These are phyloP conservation scores for Phytophthora boehmeriae DNA, from an alignment of 352 stramenopile genomes.

Conservation along the genomic window DNA sequence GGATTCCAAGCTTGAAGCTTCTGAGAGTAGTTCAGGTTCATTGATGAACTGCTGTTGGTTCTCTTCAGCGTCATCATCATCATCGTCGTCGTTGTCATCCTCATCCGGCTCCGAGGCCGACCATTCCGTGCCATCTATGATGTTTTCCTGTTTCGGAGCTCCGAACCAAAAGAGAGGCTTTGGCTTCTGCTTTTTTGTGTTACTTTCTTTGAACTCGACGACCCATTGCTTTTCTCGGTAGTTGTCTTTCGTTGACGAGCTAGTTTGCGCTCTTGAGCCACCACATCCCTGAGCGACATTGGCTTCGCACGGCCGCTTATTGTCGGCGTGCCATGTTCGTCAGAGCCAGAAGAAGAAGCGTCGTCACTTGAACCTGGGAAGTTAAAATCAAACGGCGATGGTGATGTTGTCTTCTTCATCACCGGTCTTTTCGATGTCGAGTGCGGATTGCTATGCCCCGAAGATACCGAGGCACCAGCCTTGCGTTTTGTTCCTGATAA, in stretches of 20 bases:
- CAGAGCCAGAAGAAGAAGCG: slow-evolving; percentile 14
- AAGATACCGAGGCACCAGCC: slow-evolving; percentile 3
- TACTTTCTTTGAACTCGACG: slow-evolving; percentile 5
- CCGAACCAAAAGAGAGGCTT: slow-evolving; percentile 13
- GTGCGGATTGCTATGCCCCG: slow-evolving; percentile 2
- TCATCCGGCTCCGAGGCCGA: slow-evolving; percentile 22
- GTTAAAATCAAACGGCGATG: slow-evolving; percentile 33
- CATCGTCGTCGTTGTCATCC: slow-evolving; percentile 10
- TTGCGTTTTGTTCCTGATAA: slow-evolving; percentile 33
- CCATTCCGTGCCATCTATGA: slow-evolving; percentile 30
- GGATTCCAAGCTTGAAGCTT: slow-evolving; percentile 20
- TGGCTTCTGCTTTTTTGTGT: slow-evolving; percentile 10
- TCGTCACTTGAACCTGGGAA: slow-evolving; percentile 32
- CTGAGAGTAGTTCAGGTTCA: slow-evolving; percentile 4
- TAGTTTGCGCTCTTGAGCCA: slow-evolving; percentile 34
- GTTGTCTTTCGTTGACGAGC: slow-evolving; percentile 20
- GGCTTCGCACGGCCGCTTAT: slow-evolving; percentile 13
- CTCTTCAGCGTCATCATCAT: slow-evolving; percentile 3
- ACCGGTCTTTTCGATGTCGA: slow-evolving; percentile 5
- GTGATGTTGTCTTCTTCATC: slow-evolving; percentile 34
- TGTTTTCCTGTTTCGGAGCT: slow-evolving; percentile 3
- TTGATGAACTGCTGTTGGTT: slow-evolving; percentile 9
- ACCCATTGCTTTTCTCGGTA: slow-evolving; percentile 6
- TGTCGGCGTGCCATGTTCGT: slow-evolving; percentile 2
- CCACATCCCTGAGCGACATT: slow-evolving; percentile 35